Evolutionary conservation across 331 rosid species (phyloP), one percentile per base, ranked within the genome.

Genomic region (Pyracantha coccinea): DNA sequence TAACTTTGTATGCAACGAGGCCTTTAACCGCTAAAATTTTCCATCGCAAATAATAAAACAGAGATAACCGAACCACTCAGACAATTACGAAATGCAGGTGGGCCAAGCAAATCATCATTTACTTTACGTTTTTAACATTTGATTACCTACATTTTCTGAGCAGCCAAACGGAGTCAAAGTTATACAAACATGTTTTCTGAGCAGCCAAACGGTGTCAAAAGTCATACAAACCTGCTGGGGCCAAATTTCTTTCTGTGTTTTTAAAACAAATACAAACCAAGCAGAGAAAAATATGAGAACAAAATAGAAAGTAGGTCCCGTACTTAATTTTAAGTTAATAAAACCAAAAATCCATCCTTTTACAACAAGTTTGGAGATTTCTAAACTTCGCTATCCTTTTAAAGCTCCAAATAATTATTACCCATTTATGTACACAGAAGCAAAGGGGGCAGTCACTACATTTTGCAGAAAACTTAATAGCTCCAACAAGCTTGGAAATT

Each of bases 191-290:
- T 57, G n/a, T 12, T 62, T 72, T 66, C 66, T 72, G 25, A 29
- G 61, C 61, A 54, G 47, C 73, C 78, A 76, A 81, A 66, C 75
- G 33, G 28, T 45, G 69, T 23, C 16, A 33, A 45, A 70, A 52
- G 31, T 28, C 60, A 24, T 58, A 23, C 62, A 73, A 55, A 45
- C 33, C 27, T n/a, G 62, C 25, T 5, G 66, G 25, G 24, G 57
- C 38, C 28, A 8, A 69, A 78, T 13, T 11, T 21, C 31, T 5
- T 10, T 59, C 64, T 59, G 4, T 52, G 8, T 52, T 57, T 58
- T 68, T 31, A 11, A 79, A 12, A 41, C 64, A 59, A 24, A 59
- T 21, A 15, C 58, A 16, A 72, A 72, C 5, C 7, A 29, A 44
- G 44, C 64, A 63, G 19, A 59, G 31, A 59, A 59, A 59, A 52